Conservation (phyloP, 352 stramenopile species). For the Pythium plurisporium region DNA sequence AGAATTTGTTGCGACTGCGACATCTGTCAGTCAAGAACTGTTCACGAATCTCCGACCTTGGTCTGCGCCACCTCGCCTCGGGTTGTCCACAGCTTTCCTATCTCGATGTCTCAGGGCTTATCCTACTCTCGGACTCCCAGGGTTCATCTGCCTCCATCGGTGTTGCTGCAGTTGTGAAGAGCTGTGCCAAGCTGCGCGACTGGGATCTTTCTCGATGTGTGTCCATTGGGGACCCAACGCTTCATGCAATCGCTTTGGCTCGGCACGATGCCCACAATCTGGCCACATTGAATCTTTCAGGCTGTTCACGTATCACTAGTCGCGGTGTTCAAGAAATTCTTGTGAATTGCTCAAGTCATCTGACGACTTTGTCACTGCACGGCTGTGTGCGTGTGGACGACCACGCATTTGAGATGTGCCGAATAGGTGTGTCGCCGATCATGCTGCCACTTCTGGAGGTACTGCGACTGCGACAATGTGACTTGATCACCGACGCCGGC, state of each 20-base stretch:
- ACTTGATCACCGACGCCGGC: conserved; percentile 34
- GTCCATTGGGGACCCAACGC: conserved; percentile 35
- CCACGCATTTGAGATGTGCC: conserved; percentile 8
- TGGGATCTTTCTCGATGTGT: conserved; percentile 50
- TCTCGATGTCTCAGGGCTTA: conserved; percentile 38
- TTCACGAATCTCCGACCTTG: conserved; percentile 45
- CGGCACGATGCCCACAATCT: conserved; percentile 6
- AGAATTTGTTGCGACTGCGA: conserved; percentile 60
- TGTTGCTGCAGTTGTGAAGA: conserved; percentile 29
- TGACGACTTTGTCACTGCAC: conserved; percentile 27
- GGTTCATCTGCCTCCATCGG: neutral
- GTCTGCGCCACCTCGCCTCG: conserved; percentile 40
- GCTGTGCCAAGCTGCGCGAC: conserved; percentile 36
- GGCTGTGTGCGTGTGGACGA: conserved; percentile 25
- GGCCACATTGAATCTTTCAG: conserved; percentile 13
- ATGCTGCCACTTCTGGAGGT: conserved; percentile 24
- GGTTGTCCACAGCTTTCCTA: conserved; percentile 43
- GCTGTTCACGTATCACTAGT: conserved; percentile 26
- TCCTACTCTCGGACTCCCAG: conserved; percentile 32
- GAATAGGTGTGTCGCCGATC: neutral
- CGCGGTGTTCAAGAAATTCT: conserved; percentile 21
- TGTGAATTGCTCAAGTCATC: conserved; percentile 16
- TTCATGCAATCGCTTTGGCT: conserved; percentile 22
- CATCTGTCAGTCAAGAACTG: conserved; percentile 46
- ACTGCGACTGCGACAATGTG: conserved; percentile 42